Percentiles rank a stretch among this genome's conserved stretches.
These are phyloP conservation scores for Hibiscus mutabilis DNA, from an alignment of 345 rosid species.

Conservation along the genomic window DNA sequence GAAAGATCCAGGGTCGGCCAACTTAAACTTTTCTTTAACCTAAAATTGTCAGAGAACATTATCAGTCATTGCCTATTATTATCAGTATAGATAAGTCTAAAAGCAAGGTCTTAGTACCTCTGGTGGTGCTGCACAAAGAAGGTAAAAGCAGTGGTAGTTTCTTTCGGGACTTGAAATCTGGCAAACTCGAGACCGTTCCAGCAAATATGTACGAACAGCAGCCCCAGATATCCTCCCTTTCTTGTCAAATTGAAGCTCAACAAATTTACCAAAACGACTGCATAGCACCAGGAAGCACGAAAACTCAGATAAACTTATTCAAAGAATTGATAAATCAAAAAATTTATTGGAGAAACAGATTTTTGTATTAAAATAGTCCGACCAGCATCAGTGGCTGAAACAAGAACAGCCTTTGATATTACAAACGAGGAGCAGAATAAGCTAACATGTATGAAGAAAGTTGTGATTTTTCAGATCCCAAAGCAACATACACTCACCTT, in stretches of 20 bases:
- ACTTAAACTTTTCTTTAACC: slow-evolving; percentile 80
- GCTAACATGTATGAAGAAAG: not conserved
- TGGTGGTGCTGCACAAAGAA: slow-evolving; percentile 92
- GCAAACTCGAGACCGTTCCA: slow-evolving; percentile 99
- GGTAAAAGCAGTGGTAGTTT: slow-evolving; percentile 96
- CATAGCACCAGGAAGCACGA: slow-evolving; percentile 19
- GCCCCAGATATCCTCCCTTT: slow-evolving; percentile 98
- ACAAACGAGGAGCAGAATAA: not conserved
- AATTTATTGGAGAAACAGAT: not conserved
- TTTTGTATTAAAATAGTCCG: not conserved
- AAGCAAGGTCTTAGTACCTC: slow-evolving; percentile 53
- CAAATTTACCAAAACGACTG: slow-evolving; percentile 99
- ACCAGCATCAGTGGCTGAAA: not conserved
- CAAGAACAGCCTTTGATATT: not conserved
- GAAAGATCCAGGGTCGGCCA: slow-evolving; percentile 59
- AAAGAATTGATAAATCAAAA: slow-evolving; percentile 5
- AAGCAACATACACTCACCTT: slow-evolving; percentile 42
- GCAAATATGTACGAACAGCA: slow-evolving; percentile 90
- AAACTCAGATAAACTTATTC: slow-evolving; percentile 6
- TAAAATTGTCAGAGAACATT: slow-evolving; percentile 26
- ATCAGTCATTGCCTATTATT: slow-evolving; percentile 13
- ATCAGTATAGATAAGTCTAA: not conserved
- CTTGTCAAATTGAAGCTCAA: slow-evolving; percentile 98
- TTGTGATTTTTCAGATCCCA: slow-evolving; percentile 9
- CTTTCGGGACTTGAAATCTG: slow-evolving; percentile 98